Evolutionary conservation across 805 yeast genomes (phyloP).

Genomic region (Candida oleophila): DNA sequence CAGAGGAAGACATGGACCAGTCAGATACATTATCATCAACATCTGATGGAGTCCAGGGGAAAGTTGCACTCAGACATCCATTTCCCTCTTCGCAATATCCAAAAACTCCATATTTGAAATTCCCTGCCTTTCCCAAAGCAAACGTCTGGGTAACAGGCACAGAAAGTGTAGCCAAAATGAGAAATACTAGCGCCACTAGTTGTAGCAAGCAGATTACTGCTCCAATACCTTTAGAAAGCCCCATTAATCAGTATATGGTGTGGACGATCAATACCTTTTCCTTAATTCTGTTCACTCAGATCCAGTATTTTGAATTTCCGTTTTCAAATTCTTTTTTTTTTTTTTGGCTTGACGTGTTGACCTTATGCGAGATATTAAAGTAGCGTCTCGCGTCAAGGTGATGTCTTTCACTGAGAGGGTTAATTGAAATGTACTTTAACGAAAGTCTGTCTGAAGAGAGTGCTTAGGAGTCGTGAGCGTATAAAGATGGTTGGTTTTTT

Average conservation of each 20-base stretch:
- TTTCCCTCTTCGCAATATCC: slow-evolving; percentile 53
- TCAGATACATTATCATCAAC: slow-evolving; percentile 23
- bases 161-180: slow-evolving; percentile 60
- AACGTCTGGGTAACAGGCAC: slow-evolving; percentile 56
- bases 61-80: slow-evolving; percentile 45
- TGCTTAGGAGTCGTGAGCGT: too few relatives aligned
- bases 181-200: slow-evolving; percentile 57
- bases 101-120: slow-evolving; percentile 58
- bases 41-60: slow-evolving; percentile 42
- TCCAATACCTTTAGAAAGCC: slow-evolving; percentile 32
- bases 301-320: background rate
- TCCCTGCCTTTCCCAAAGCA: slow-evolving; percentile 46
- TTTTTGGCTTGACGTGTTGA: background rate
- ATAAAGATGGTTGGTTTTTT: too few relatives aligned
- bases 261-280: background rate
- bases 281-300: background rate
- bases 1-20: slow-evolving; percentile 49
- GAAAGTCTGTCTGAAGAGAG: background rate
- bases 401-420: too few relatives aligned
- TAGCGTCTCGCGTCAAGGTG: background rate
- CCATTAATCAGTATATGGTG: slow-evolving; percentile 6
- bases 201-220: slow-evolving; percentile 41
- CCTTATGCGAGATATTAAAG: background rate
- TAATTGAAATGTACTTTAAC: background rate
- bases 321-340: too few relatives aligned